phyloP scores from a whole-genome alignment of 108 stramenopile genomes.

The Cyclotella kingstonii region DNA sequence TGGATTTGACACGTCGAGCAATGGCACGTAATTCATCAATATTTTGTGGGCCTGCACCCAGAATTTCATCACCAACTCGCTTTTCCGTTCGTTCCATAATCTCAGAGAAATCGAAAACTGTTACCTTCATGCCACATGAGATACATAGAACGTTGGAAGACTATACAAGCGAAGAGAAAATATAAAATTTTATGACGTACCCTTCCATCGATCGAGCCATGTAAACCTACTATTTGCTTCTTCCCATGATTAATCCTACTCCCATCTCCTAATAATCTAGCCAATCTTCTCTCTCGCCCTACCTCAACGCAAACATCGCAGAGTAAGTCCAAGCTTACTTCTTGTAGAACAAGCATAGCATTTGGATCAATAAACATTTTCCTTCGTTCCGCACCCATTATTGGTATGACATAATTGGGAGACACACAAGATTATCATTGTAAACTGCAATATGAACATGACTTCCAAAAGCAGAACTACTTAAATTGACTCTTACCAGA shows the following conservation, averaged over 20 bases:
- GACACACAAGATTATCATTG: too few relatives aligned
- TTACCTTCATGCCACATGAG: conserved; percentile 42
- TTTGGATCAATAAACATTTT: conserved; percentile 88
- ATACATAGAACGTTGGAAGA: not conserved
- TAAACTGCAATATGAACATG: too few relatives aligned
- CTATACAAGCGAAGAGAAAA: not conserved
- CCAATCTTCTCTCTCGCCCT: conserved; percentile 33
- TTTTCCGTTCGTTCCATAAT: conserved; percentile 77
- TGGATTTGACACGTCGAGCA: conserved; percentile 50
- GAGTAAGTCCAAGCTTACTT: conserved; percentile 70
- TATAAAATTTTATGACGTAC: conserved; percentile 3
- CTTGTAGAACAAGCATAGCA: conserved; percentile 75
- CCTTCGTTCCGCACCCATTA: conserved; percentile 6
- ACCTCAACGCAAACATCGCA: conserved; percentile 75
- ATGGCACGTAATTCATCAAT: conserved; percentile 77
- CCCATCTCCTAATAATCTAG: not conserved
- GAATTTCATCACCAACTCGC: conserved; percentile 75
- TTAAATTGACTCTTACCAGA: conserved; percentile 41
- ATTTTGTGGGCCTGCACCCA: conserved; percentile 75
- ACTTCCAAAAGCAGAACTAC: too few relatives aligned
- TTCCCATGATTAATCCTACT: conserved; percentile 12
- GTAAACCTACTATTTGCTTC: conserved; percentile 27
- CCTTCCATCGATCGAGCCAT: conserved; percentile 23
- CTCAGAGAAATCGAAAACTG: conserved; percentile 85
- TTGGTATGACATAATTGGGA: not conserved